These are phyloP conservation scores for Coccinonectria pachysandricola DNA, from an alignment of 2,329 filamentous ascomycete genomes.

Conservation along the genomic window DNA sequence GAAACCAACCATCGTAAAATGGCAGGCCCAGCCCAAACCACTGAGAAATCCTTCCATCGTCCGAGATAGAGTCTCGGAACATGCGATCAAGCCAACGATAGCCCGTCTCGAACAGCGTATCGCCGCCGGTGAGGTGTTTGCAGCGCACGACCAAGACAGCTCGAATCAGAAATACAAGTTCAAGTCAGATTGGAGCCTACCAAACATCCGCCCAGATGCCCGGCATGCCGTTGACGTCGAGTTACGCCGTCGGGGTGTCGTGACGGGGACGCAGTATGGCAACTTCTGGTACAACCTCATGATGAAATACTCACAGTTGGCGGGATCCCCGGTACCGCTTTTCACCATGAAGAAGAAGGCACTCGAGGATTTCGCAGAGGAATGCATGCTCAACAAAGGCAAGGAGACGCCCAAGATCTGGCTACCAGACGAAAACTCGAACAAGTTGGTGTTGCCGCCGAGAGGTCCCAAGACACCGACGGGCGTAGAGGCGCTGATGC, in stretches of 20 bases:
- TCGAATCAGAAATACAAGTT: slow-evolving; percentile 7
- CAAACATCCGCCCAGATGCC: too few relatives aligned
- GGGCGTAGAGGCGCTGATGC: slow-evolving; percentile 12
- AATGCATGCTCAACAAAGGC: slow-evolving; percentile 8
- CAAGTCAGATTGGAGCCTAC: slow-evolving; percentile 8
- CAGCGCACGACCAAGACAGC: neutral
- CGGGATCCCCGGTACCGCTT: slow-evolving; percentile 12
- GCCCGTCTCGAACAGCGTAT: slow-evolving; percentile 10
- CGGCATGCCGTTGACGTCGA: slow-evolving; percentile 10
- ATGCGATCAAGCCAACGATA: slow-evolving; percentile 15
- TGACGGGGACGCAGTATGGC: slow-evolving; percentile 7
- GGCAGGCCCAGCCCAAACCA: slow-evolving; percentile 3
- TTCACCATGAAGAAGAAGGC: slow-evolving; percentile 16
- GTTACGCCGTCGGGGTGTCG: slow-evolving; percentile 8
- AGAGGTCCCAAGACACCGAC: slow-evolving; percentile 3
- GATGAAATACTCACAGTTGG: slow-evolving; percentile 11
- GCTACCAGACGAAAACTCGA: too few relatives aligned
- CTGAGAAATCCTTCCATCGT: slow-evolving; percentile 10
- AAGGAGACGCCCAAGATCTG: too few relatives aligned
- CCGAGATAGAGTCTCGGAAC: slow-evolving; percentile 14
- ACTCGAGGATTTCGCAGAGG: slow-evolving; percentile 12
- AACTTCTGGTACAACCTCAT: slow-evolving; percentile 18
- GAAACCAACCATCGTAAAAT: slow-evolving; percentile 1
- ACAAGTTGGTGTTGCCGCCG: too few relatives aligned
- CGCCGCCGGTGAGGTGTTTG: slow-evolving; percentile 7